These are phyloP conservation scores for Salvia hispanica DNA, from an alignment of 257 asterid species.

Conservation along the genomic window DNA sequence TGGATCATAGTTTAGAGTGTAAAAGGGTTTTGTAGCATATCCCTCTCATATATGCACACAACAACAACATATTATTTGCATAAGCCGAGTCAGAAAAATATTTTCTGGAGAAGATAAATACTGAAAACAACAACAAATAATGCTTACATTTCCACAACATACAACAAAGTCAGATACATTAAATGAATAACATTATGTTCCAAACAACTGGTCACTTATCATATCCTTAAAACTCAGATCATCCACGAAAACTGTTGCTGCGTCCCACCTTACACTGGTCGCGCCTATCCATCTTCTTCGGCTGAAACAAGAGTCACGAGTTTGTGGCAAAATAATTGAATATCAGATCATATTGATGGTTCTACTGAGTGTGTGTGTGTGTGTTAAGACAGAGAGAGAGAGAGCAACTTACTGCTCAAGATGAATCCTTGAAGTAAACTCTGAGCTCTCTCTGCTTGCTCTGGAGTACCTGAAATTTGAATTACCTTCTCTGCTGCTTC, in stretches of 20 bases:
- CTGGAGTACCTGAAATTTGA: constrained; percentile 90
- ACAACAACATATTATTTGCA: background rate
- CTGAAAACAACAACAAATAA: constrained; percentile 8
- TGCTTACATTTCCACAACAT: constrained; percentile 20
- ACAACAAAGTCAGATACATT: constrained; percentile 7
- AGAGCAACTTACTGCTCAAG: constrained; percentile 69
- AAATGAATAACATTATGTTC: constrained; percentile 24
- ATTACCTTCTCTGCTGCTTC: constrained; percentile 68
- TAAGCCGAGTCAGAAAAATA: background rate
- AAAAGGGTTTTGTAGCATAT: too few relatives aligned
- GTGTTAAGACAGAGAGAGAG: background rate
- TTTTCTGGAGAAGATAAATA: background rate
- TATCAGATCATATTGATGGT: constrained; percentile 54
- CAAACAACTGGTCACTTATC: background rate
- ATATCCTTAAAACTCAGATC: constrained; percentile 8
- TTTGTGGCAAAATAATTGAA: background rate
- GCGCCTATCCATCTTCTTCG: constrained; percentile 55
- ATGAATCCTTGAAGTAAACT: constrained; percentile 96
- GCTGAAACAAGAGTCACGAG: constrained; percentile 43
- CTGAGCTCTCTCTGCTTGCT: constrained; percentile 97
- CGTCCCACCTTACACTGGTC: background rate
- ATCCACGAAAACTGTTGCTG: constrained; percentile 25
- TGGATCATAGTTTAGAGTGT: too few relatives aligned
- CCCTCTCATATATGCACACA: too few relatives aligned
- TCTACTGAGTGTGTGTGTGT: background rate